Base-by-base conservation (phyloP, 306 rosid species). In the Cyclanthera cordifolia region DNA sequence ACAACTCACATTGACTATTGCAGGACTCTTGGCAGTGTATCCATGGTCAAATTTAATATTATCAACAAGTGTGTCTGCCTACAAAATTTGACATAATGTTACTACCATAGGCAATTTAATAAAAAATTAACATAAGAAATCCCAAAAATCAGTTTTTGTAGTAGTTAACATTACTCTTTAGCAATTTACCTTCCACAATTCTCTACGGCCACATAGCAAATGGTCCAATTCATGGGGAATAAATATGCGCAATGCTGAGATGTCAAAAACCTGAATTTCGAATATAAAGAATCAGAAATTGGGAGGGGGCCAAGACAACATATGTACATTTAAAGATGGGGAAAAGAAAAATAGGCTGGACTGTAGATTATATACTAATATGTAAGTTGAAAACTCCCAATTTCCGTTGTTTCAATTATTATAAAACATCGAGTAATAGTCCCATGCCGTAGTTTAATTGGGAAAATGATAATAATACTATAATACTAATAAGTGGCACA, bases 31-130 rank as follows among this genome's bases (percentile, higher is more conserved):
- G 30, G 96, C 94, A 32, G 88, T 94, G 76, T 88, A 94, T 73
- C 99, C 99, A 77, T 94, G 99, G 78, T 94, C 99, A 60, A 94
- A 94, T 68, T 94, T 94, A 67, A 94, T 90, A 79, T 94, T 96
- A 80, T 94, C 99, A 46, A 75, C 90, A 21, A 94, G 91, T 19
- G 99, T 86, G 65, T 94, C 99, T 0, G 87, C 85, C 99, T 94
- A 85, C 76, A 82, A 21, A 71, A 71, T 3, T 24, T 16, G 1
- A 32, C 53, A 66, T 3, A 12, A 66, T 25, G 34, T 14, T 8
- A 61, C 10, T 13, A 17, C 48, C 48, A 6, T 66, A 64, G 19
- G 55, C 2, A 23, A 24, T 23, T 61, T 41, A 4, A 25, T 0
- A 7, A 45, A 37, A 46, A 46, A 16, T 23, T 25, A 24, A 47